Evolutionary conservation across 192 early-diverging fungal genomes (phyloP).

Genomic region (Entomortierella parvispora): DNA sequence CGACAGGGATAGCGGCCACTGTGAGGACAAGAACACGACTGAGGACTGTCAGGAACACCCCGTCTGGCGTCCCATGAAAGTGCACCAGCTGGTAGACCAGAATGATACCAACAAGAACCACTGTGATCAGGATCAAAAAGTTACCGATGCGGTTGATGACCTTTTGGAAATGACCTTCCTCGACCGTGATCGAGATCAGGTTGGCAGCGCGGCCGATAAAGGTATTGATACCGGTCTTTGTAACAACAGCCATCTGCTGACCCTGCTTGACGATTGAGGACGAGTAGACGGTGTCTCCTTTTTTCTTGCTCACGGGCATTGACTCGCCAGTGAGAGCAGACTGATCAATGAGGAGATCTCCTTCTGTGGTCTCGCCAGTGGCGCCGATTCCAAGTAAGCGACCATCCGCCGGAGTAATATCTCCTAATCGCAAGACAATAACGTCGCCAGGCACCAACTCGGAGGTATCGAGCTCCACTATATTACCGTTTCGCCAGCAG

Average conservation of each 20-base stretch:
- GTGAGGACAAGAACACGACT: slow-evolving; percentile 73
- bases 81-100: slow-evolving; percentile 53
- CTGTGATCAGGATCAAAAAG: too few relatives aligned
- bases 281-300: slow-evolving; percentile 71
- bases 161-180: slow-evolving; percentile 82
- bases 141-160: slow-evolving; percentile 80
- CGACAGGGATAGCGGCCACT: slow-evolving; percentile 83
- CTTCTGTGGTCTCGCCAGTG: too few relatives aligned
- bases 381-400: slow-evolving; percentile 62
- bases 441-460: slow-evolving; percentile 77
- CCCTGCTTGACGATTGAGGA: slow-evolving; percentile 81
- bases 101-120: slow-evolving; percentile 63
- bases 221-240: too few relatives aligned
- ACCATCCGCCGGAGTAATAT: slow-evolving; percentile 81
- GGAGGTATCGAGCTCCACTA: slow-evolving; percentile 59
- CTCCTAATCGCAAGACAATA: slow-evolving; percentile 76
- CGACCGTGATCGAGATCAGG: slow-evolving; percentile 77
- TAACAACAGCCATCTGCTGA: slow-evolving; percentile 74
- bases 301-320: slow-evolving; percentile 67
- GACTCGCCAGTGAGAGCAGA: slow-evolving; percentile 86
- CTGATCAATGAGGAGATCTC: too few relatives aligned
- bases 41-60: slow-evolving; percentile 63
- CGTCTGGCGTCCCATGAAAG: slow-evolving; percentile 61
- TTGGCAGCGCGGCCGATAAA: too few relatives aligned
- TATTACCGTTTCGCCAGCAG: slow-evolving; percentile 65